Evolutionary conservation across 2,329 filamentous ascomycete species (phyloP).

Genomic region (Diplodia seriata): DNA sequence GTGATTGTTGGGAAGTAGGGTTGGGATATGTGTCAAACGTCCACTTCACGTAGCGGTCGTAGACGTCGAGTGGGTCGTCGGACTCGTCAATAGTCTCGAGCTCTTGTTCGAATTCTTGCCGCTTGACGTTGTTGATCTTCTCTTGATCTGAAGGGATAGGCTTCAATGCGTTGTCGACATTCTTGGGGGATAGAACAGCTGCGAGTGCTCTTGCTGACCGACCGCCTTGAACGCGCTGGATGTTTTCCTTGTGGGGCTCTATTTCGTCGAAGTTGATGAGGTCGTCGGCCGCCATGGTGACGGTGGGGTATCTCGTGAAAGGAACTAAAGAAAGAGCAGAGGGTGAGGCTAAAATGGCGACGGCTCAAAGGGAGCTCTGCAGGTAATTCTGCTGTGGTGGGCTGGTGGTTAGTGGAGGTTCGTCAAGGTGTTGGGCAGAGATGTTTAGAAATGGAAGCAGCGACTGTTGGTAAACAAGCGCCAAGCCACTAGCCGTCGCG

Average conservation of each 20-base stretch:
- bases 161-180: slow-evolving; percentile 55
- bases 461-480: slow-evolving; percentile 22
- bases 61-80: slow-evolving; percentile 94
- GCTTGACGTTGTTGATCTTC: slow-evolving; percentile 75
- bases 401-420: slow-evolving; percentile 19
- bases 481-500: slow-evolving; percentile 17
- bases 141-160: slow-evolving; percentile 68
- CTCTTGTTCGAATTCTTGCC: slow-evolving; percentile 86
- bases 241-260: slow-evolving; percentile 97
- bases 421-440: neutral
- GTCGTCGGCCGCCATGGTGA: slow-evolving; percentile 53
- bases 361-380: too few relatives aligned
- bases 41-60: slow-evolving; percentile 97
- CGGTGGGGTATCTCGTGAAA: slow-evolving; percentile 30
- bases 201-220: slow-evolving; percentile 89
- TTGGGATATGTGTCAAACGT: slow-evolving; percentile 93
- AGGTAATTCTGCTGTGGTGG: neutral
- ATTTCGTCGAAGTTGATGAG: slow-evolving; percentile 82
- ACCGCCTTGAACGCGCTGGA: slow-evolving; percentile 87
- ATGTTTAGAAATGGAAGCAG: neutral
- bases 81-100: slow-evolving; percentile 79
- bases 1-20: slow-evolving; percentile 89
- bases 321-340: slow-evolving; percentile 2
- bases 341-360: neutral
- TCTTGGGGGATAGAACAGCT: slow-evolving; percentile 74